phyloP scores from a whole-genome alignment of 371 early-diverging fungal species.

The Saksenaea vasiformis region DNA sequence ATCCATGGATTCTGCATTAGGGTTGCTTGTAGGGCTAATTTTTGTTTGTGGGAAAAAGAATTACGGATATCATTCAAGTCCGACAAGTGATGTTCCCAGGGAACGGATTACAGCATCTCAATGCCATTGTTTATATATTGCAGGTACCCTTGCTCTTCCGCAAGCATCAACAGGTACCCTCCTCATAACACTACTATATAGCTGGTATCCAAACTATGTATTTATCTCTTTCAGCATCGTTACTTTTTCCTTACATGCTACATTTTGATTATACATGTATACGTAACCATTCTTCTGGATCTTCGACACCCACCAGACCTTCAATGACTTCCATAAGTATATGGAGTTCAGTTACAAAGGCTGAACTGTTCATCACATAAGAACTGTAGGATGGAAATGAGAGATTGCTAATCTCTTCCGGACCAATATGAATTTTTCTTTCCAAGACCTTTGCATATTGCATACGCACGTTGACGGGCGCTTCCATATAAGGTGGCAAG shows the following conservation, averaged over 20 bases:
- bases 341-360: conserved; percentile 40
- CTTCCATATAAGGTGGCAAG: conserved; percentile 42
- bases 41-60: no score
- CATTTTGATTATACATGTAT: conserved; percentile 16
- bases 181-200: no score
- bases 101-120: no score
- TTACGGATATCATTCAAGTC: no score
- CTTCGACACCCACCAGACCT: conserved; percentile 42
- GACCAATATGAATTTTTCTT: conserved; percentile 21
- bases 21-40: no score
- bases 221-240: no score
- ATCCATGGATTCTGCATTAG: no score
- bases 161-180: no score
- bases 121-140: no score
- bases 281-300: conserved; percentile 39
- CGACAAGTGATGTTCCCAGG: no score
- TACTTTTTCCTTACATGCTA: background rate
- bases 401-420: conserved; percentile 26
- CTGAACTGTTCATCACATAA: conserved; percentile 33
- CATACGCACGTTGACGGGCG: conserved; percentile 30
- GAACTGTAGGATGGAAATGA: conserved; percentile 36
- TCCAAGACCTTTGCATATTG: conserved; percentile 26
- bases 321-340: conserved; percentile 22
- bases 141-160: no score
- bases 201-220: no score